Evolutionary conservation across 148 eudicot species (phyloP).

Genomic region (Rhododendron williamsianum): DNA sequence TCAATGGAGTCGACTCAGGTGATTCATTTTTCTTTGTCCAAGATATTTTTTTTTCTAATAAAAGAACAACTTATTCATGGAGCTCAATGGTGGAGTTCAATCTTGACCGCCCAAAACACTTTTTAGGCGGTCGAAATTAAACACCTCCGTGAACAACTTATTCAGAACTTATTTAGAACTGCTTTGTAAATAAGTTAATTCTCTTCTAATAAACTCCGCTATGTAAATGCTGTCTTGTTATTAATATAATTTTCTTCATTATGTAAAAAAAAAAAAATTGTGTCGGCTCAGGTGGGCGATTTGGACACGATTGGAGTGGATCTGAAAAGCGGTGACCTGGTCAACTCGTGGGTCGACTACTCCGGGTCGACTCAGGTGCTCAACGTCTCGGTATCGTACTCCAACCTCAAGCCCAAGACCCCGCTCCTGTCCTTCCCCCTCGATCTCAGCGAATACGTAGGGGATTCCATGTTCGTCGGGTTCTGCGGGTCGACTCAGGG

Average conservation of each 20-base stretch:
- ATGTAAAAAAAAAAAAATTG: slow-evolving; percentile 7
- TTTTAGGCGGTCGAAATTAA: rapidly evolving
- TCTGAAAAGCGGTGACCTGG: slow-evolving; percentile 65
- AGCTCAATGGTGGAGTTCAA: too few relatives aligned
- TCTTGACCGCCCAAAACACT: too few relatives aligned
- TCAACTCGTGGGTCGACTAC: slow-evolving; percentile 79
- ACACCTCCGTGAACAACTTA: too few relatives aligned
- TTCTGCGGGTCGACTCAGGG: slow-evolving; percentile 90
- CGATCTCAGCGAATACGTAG: slow-evolving; percentile 39
- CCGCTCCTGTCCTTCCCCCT: slow-evolving; percentile 42
- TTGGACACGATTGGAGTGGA: slow-evolving; percentile 51
- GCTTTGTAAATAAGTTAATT: too few relatives aligned
- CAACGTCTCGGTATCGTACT: slow-evolving; percentile 56
- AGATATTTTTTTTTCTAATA: too few relatives aligned
- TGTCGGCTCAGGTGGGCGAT: slow-evolving; percentile 43
- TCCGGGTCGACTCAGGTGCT: slow-evolving; percentile 38
- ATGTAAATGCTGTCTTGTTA: not conserved
- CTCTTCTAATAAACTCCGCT: too few relatives aligned
- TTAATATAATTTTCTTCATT: too few relatives aligned
- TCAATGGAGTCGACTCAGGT: slow-evolving; percentile 48
- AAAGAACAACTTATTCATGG: too few relatives aligned
- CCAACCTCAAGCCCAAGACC: slow-evolving; percentile 56
- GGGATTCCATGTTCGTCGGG: slow-evolving; percentile 71
- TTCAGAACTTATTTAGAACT: too few relatives aligned
- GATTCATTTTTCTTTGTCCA: too few relatives aligned